phyloP scores from a whole-genome alignment of 176 grass and related monocot genomes.

The Carex kokanica region DNA sequence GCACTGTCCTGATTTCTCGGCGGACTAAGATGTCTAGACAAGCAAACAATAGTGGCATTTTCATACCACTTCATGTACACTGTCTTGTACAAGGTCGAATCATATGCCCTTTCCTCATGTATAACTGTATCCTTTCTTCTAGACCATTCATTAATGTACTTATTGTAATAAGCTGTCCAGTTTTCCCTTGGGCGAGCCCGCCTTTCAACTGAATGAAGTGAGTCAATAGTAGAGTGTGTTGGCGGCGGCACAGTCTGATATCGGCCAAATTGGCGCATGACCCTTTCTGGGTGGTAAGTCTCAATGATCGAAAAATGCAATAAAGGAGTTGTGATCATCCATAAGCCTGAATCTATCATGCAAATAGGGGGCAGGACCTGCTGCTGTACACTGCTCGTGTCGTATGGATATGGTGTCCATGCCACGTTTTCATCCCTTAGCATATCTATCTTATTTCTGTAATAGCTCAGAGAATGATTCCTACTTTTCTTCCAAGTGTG shows the following conservation, averaged over 20 bases:
- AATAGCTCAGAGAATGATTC: not conserved
- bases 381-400: not conserved
- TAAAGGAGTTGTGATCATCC: constrained; percentile 13
- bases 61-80: constrained; percentile 14
- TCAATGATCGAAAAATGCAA: constrained; percentile 25
- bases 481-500: constrained; percentile 6
- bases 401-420: constrained; percentile 8
- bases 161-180: constrained; percentile 3
- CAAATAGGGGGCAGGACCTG: constrained; percentile 12
- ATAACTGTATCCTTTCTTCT: constrained; percentile 1
- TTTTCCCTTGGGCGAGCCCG: not conserved
- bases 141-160: constrained; percentile 3
- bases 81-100: constrained; percentile 3
- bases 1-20: not conserved
- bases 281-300: constrained; percentile 19
- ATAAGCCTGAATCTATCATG: not conserved
- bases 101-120: constrained; percentile 3
- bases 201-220: constrained; percentile 4
- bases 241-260: constrained; percentile 13
- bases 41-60: constrained; percentile 8
- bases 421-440: constrained; percentile 3
- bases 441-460: constrained; percentile 21
- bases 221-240: not conserved
- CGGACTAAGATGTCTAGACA: not conserved
- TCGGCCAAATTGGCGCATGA: constrained; percentile 7